phyloP scores from a whole-genome alignment of 2,329 filamentous ascomycete species.

The Colletotrichum falcatum region DNA sequence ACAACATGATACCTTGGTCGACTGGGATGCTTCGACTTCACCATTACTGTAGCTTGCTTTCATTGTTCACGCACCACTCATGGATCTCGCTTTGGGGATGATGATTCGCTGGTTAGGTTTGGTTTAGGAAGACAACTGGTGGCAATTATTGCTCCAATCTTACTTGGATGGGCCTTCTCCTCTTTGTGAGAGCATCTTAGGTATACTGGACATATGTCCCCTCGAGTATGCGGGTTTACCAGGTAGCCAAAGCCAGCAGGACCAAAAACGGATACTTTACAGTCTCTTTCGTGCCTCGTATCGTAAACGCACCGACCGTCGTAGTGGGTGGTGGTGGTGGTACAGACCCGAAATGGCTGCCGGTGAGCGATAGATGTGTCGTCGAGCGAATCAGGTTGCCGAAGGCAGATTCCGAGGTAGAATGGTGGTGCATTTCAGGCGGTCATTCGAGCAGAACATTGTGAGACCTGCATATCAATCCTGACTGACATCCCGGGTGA shows the following conservation, averaged over 20 bases:
- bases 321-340: conserved; percentile 10
- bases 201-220: background rate
- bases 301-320: background rate
- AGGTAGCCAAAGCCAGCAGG: conserved; percentile 4
- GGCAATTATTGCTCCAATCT: background rate
- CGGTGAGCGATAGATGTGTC: conserved; percentile 3
- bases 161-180: background rate
- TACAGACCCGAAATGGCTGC: background rate
- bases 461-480: conserved; percentile 39
- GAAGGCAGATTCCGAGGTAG: conserved; percentile 8
- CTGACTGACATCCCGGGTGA: conserved; percentile 10
- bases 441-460: conserved; percentile 31
- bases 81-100: background rate
- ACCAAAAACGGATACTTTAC: background rate
- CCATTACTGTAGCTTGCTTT: background rate
- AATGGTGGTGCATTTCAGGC: conserved; percentile 24
- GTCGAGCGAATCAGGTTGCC: conserved; percentile 19
- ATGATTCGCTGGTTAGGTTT: background rate
- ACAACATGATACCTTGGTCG: background rate
- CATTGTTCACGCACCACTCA: background rate
- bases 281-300: background rate
- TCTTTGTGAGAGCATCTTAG: background rate
- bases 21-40: background rate
- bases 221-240: background rate
- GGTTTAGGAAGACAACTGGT: background rate